Conservation (phyloP, 169 alveolate genomes). For the Cryptosporidium sp. region DNA sequence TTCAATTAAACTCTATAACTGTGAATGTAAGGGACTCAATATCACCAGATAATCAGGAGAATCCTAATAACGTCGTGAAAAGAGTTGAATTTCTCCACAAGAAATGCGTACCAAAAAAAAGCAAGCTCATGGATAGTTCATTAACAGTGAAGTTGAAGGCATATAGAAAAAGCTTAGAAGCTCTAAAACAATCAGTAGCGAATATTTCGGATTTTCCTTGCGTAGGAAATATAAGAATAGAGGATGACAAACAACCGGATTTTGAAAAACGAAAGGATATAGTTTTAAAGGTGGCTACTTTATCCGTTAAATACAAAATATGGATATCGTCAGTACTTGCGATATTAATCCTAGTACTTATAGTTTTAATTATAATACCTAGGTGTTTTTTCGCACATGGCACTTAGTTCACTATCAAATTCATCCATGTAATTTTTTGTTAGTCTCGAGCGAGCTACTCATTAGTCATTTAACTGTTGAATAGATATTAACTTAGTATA, state of each 20-base stretch:
- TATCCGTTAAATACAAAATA: background rate
- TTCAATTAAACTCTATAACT: background rate
- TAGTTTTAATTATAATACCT: background rate
- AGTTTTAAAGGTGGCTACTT: background rate
- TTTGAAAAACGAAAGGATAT: background rate
- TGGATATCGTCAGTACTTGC: background rate
- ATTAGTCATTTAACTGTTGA: background rate
- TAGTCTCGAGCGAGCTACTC: background rate
- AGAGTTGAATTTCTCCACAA: slow-evolving; percentile 12
- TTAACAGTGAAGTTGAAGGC: background rate
- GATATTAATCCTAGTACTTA: background rate
- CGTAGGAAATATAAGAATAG: background rate
- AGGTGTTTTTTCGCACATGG: background rate
- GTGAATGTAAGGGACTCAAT: background rate
- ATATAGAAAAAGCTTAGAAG: slow-evolving; percentile 23
- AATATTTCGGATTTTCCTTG: slow-evolving; percentile 4
- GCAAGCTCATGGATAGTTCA: background rate
- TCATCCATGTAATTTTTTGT: background rate
- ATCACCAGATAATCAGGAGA: background rate
- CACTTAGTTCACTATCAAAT: background rate
- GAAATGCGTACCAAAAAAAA: background rate
- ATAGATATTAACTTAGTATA: background rate
- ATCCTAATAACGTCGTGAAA: background rate
- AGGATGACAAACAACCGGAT: background rate
- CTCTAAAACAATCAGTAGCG: slow-evolving; percentile 2